Evolutionary conservation across 345 rosid genomes (phyloP), one percentile per base, ranked within the genome.

Genomic region (Carallia pectinifolia): DNA sequence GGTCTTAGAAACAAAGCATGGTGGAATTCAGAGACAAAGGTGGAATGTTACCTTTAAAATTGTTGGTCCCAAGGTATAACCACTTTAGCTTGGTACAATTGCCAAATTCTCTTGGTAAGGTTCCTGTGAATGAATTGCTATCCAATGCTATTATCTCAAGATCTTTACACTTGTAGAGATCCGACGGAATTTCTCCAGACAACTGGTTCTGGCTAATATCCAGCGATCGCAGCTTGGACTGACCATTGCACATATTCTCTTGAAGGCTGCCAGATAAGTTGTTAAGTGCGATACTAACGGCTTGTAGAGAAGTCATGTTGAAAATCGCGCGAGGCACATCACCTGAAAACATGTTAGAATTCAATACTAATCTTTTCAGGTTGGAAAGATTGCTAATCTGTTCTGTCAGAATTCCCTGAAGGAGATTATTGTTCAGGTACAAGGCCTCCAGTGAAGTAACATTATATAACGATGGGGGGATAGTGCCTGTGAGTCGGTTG

Each of bases 41-140:
- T 29, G 53, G 1, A 62, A 9, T 29, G 44, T 3, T 65, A 73
- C 76, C 76, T 17, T 1, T 59, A 12, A 61, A 60, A 31, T 19
- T 18, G n/a, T 68, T 71, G 18, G 4, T 0, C 8, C 60, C 68
- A 39, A 71, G 52, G 13, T 17, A 8, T 5, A 44, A 27, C n/a
- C 54, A 12, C 29, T 4, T 53, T 8, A 54, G 39, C 7, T 16
- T 52, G 6, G 68, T 71, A 8, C 70, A 65, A 58, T 65, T 65
- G 5, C 74, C 67, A 17, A 76, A 6, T 17, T 47, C 54, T 48
- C 59, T 71, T 37, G 80, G 75, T 19, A 76, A 62, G 15, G 7
- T 17, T 66, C 80, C 80, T 15, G 27, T 66, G 19, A 77, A 68
- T n/a, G 17, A n/a, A 72, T 72, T 50, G 17, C 30, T 19, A 55